Evolutionary conservation across 1,139 yeast species (phyloP).

Genomic region (Protomyces arabidopsidicola): DNA sequence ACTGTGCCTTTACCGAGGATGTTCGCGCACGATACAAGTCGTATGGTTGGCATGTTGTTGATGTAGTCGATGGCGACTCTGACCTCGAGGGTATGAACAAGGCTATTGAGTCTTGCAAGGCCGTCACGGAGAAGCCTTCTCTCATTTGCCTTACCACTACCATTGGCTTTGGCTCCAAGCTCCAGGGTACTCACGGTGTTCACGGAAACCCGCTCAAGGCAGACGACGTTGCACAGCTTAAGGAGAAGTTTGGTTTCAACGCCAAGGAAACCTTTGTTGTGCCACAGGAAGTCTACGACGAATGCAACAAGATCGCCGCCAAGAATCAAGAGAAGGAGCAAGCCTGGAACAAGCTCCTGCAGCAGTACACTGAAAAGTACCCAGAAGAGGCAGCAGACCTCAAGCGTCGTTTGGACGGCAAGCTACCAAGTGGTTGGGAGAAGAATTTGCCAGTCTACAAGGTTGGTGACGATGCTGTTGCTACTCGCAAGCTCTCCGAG

Average conservation of each 20-base stretch:
- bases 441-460: conserved; percentile 73
- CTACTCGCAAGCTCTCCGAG: conserved; percentile 94
- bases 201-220: conserved; percentile 97
- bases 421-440: conserved; percentile 84
- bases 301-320: conserved; percentile 55
- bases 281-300: conserved; percentile 76
- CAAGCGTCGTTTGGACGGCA: conserved; percentile 71
- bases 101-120: conserved; percentile 57
- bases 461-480: conserved; percentile 73
- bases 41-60: conserved; percentile 88
- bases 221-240: conserved; percentile 86
- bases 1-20: conserved; percentile 90
- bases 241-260: conserved; percentile 80
- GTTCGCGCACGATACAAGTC: conserved; percentile 80
- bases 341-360: conserved; percentile 68
- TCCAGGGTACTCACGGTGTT: conserved; percentile 83
- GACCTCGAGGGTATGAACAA: conserved; percentile 67
- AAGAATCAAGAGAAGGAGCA: conserved; percentile 61
- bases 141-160: conserved; percentile 83
- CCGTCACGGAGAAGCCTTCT: conserved; percentile 71
- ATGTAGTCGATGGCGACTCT: conserved; percentile 75
- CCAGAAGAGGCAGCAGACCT: conserved; percentile 79
- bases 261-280: conserved; percentile 76
- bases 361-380: conserved; percentile 60
- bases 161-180: conserved; percentile 90